These are phyloP conservation scores for Aspergillus saccharolyticus DNA, from an alignment of 495 filamentous ascomycete species.

Conservation along the genomic window DNA sequence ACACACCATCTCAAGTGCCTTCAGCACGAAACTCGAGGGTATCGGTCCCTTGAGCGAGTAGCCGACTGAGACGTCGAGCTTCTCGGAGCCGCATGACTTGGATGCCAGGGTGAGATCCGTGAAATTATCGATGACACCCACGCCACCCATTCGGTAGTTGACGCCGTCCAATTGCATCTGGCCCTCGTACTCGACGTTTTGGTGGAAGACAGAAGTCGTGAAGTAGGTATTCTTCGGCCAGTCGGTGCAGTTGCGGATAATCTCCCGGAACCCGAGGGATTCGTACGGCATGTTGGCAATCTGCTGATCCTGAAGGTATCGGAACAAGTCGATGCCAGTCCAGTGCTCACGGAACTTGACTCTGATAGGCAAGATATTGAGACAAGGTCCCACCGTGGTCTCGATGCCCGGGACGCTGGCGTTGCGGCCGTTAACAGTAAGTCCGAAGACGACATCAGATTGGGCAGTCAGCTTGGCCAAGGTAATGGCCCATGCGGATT, in stretches of 20 bases:
- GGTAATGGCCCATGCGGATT: constrained; percentile 52
- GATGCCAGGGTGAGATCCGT: constrained; percentile 48
- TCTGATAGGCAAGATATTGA: constrained; percentile 56
- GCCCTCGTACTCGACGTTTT: constrained; percentile 41
- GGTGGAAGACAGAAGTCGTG: constrained; percentile 45
- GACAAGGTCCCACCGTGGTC: constrained; percentile 51
- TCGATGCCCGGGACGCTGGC: constrained; percentile 49
- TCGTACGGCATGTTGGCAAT: constrained; percentile 55
- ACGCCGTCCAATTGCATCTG: constrained; percentile 42
- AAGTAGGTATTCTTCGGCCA: constrained; percentile 52
- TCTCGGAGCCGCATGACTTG: constrained; percentile 34
- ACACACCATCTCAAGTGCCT: constrained; percentile 47
- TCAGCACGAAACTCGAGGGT: constrained; percentile 33
- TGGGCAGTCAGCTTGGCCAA: constrained; percentile 46
- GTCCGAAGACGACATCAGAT: constrained; percentile 52
- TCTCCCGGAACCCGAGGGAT: constrained; percentile 55
- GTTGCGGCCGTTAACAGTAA: constrained; percentile 54
- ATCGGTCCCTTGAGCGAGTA: constrained; percentile 44
- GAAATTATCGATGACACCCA: constrained; percentile 47
- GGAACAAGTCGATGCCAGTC: constrained; percentile 49
- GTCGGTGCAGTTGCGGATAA: constrained; percentile 53
- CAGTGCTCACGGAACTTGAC: constrained; percentile 45
- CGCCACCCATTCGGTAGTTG: constrained; percentile 45
- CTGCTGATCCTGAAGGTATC: constrained; percentile 53
- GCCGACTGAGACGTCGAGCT: constrained; percentile 40